phyloP scores from a whole-genome alignment of 441 rosid species.

The Eutrema salsugineum region DNA sequence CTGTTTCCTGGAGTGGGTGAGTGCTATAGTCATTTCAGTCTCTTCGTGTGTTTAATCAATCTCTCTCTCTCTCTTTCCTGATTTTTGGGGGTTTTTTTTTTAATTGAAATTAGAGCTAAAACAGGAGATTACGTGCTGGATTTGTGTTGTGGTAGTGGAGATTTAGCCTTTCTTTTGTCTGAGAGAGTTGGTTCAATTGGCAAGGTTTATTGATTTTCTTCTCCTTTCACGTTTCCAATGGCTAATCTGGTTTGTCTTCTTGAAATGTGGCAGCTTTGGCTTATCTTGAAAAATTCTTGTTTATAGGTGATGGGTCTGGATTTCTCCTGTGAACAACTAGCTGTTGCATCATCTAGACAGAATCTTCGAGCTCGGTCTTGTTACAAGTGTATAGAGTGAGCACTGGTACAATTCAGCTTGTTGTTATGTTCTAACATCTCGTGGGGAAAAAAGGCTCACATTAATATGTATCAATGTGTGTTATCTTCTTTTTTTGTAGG shows the following conservation, averaged over 20 bases:
- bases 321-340: conserved; percentile 72
- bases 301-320: conserved; percentile 75
- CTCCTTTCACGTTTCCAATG: neutral
- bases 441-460: neutral
- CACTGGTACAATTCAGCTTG: conserved; percentile 43
- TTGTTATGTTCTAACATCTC: neutral
- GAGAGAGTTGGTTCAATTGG: conserved; percentile 70
- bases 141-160: conserved; percentile 92
- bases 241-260: neutral
- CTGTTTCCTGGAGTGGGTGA: conserved; percentile 83
- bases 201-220: conserved; percentile 42
- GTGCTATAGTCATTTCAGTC: neutral
- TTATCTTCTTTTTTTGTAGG: conserved; percentile 33
- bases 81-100: neutral
- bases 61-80: neutral
- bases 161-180: conserved; percentile 75
- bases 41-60: neutral
- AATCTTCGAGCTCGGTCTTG: conserved; percentile 42
- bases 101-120: conserved; percentile 43
- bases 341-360: conserved; percentile 65
- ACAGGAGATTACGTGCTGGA: conserved; percentile 67
- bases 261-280: neutral
- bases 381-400: conserved; percentile 87
- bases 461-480: neutral
- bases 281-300: neutral